These are phyloP conservation scores for Sporothrix dimorphospora DNA, from an alignment of 2,329 filamentous ascomycete genomes.

Conservation along the genomic window DNA sequence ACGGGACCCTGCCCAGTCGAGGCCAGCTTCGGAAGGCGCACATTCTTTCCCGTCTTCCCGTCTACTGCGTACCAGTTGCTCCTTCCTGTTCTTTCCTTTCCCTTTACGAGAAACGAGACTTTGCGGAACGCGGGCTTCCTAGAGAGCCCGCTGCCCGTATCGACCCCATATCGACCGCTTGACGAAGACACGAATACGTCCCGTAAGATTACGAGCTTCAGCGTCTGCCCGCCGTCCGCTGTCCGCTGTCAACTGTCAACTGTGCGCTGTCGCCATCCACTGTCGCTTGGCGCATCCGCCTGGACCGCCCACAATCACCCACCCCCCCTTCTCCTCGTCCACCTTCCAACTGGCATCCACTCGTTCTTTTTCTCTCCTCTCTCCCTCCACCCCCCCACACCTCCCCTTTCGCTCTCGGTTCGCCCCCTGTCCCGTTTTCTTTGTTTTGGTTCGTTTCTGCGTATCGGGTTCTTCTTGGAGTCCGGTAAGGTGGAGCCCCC, in stretches of 20 bases:
- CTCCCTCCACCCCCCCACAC: conserved; percentile 10
- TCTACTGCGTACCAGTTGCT: neutral
- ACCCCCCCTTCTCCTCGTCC: no score
- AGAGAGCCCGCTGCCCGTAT: neutral
- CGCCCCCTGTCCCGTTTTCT: conserved; percentile 7
- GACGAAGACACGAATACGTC: neutral
- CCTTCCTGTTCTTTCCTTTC: neutral
- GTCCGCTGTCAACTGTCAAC: neutral
- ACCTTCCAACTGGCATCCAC: no score
- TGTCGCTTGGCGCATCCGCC: no score
- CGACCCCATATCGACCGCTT: no score
- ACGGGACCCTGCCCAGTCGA: no score
- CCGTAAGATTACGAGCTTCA: neutral
- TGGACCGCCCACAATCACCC: no score
- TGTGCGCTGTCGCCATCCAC: no score
- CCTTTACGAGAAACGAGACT: neutral
- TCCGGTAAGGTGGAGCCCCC: conserved; percentile 27
- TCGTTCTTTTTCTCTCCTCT: neutral
- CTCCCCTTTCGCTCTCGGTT: conserved; percentile 11
- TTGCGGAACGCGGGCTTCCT: neutral
- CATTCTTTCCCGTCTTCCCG: neutral
- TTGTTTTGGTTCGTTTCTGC: conserved; percentile 5
- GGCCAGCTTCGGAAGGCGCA: neutral
- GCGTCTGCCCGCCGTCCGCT: neutral
- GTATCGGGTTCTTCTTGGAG: conserved; percentile 29